Evolutionary conservation across 495 filamentous ascomycete species (phyloP), one percentile per base, ranked within the genome.

Genomic region (Rhypophila decipiens): DNA sequence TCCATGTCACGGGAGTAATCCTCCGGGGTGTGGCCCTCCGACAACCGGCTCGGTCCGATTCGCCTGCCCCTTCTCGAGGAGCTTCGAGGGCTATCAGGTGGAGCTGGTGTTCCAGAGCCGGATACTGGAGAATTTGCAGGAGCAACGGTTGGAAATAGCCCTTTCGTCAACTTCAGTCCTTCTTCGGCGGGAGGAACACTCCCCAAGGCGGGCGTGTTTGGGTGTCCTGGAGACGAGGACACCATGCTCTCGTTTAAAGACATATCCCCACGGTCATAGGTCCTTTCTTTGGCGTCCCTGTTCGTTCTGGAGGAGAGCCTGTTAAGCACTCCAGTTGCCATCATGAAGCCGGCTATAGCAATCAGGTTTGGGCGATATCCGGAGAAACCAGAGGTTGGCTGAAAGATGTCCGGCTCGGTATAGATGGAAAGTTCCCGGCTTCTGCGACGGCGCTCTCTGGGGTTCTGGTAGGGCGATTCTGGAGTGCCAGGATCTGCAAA

Each of bases 341-440:
- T 50, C 49, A 52, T 58, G 35, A 60, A 39, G 17, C 55, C 55
- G n/a, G 49, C 55, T 5, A 55, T 46, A 15, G 58, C 58, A 12
- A 60, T 49, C 2, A 50, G 21, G 21, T 47, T 43, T 0, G 47
- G 40, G 35, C 43, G 49, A 8, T 45, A 39, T 1, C 22, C n/a
- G 33, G 15, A 33, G 42, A 34, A n/a, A 41, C 27, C 17, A 45
- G 21, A 24, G 51, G 36, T 5, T 34, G 41, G 2, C 13, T 34
- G 1, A 38, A 24, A 2, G 19, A 20, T 13, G n/a, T 13, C 23
- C 10, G 42, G 20, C 19, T 54, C 44, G 0, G 36, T 39, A n/a
- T 46, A 39, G 0, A 20, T 4, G 34, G 27, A 40, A 11, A 21
- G 24, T 21, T 55, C 52, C 11, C 52, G 52, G 19, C 42, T 46